Conservation (phyloP, 179 eudicot species). For the Gypsophila paniculata region DNA sequence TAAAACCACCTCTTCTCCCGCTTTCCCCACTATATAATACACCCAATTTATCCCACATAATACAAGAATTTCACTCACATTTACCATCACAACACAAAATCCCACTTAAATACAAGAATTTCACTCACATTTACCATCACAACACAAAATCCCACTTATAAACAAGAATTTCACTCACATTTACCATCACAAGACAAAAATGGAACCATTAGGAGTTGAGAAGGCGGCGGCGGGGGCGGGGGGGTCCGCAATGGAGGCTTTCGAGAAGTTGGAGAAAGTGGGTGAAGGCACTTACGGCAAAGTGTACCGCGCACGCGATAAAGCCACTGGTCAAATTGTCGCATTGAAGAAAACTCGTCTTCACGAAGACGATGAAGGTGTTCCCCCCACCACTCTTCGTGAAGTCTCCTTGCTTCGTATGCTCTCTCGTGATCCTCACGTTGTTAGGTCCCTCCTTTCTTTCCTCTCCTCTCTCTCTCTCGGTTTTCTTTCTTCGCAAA, state of each 20-base stretch:
- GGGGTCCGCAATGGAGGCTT: conserved; percentile 75
- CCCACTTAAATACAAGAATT: too few species aligned
- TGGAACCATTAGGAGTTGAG: conserved; percentile 19
- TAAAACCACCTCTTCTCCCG: too few species aligned
- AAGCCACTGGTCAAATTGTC: conserved; percentile 77
- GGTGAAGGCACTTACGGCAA: conserved; percentile 97
- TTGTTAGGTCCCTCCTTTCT: conserved; percentile 49
- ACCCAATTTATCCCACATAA: too few species aligned
- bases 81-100: too few species aligned
- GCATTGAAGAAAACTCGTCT: conserved; percentile 93
- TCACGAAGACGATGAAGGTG: conserved; percentile 92
- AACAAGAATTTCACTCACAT: too few species aligned
- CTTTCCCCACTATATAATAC: too few species aligned
- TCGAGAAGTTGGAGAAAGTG: conserved; percentile 93
- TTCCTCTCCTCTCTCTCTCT: not conserved
- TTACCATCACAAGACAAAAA: too few species aligned
- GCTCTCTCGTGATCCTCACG: conserved; percentile 89
- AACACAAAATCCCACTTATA: too few species aligned
- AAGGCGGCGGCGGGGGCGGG: conserved; percentile 11
- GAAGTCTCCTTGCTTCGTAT: conserved; percentile 83
- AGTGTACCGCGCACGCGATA: conserved; percentile 84
- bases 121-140: too few species aligned
- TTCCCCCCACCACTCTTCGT: conserved; percentile 94
- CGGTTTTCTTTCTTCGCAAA: not conserved
- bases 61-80: too few species aligned